Percentiles rank a stretch among this genome's conserved stretches.
Conservation (phyloP, 768 basidiomycete species). For the Kwoniella botswanensis region DNA sequence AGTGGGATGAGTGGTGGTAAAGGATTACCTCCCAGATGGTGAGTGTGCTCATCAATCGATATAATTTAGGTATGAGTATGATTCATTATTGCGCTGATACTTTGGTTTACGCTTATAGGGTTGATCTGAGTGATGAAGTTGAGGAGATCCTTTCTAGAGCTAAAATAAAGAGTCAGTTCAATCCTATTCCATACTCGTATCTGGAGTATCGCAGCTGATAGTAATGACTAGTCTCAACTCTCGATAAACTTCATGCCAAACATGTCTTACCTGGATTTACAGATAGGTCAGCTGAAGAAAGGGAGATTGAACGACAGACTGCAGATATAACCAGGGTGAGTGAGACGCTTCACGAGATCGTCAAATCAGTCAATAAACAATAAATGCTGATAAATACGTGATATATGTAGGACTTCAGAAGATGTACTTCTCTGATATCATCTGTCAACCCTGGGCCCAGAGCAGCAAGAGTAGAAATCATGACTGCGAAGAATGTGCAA, state of each 20-base stretch:
- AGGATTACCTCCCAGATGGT: constrained; percentile 85
- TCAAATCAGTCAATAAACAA: background rate
- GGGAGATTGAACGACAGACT: constrained; percentile 86
- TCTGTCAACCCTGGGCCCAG: constrained; percentile 64
- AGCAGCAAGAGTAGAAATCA: constrained; percentile 60
- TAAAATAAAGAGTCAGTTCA: constrained; percentile 75
- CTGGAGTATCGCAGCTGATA: background rate
- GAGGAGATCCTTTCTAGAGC: constrained; percentile 73
- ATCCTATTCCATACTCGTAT: background rate
- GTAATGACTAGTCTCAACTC: constrained; percentile 68
- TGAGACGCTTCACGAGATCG: constrained; percentile 10
- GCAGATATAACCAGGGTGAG: constrained; percentile 83
- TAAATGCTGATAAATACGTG: background rate
- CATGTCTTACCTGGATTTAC: constrained; percentile 95
- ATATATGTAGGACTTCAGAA: constrained; percentile 67
- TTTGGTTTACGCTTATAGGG: constrained; percentile 64
- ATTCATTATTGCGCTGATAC: background rate
- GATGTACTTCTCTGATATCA: constrained; percentile 69
- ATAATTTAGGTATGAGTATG: too few relatives aligned
- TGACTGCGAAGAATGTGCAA: constrained; percentile 91
- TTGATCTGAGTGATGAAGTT: constrained; percentile 89
- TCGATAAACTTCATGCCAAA: constrained; percentile 95
- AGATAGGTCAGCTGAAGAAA: constrained; percentile 90
- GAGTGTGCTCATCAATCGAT: constrained; percentile 22
- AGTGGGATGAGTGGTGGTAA: constrained; percentile 58